Percentiles rank a stretch among this genome's conserved stretches.
Evolutionary conservation across 2,329 filamentous ascomycete genomes (phyloP).

Genomic region (Stagonosporopsis chrysanthemi): DNA sequence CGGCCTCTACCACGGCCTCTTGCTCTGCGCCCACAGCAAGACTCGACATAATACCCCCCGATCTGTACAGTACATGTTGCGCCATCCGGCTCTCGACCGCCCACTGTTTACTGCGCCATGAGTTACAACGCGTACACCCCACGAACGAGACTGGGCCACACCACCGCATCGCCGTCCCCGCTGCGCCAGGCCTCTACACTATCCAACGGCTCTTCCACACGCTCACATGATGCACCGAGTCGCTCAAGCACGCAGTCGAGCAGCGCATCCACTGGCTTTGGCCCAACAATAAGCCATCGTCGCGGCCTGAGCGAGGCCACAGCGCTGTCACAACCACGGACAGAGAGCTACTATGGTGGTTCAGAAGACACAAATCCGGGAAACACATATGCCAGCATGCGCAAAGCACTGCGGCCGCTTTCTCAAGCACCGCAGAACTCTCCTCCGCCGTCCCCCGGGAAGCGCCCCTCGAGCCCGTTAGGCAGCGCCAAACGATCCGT

Average conservation of each 20-base stretch:
- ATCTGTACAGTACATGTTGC: constrained; percentile 44
- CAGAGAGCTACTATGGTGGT: constrained; percentile 55
- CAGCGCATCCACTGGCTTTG: constrained; percentile 69
- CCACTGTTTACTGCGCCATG: constrained; percentile 38
- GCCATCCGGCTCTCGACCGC: constrained; percentile 28
- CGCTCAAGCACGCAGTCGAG: constrained; percentile 76
- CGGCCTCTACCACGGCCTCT: constrained; percentile 42
- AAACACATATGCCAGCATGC: constrained; percentile 73
- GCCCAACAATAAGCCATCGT: constrained; percentile 64
- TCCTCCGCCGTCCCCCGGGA: constrained; percentile 37
- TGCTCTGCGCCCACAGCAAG: constrained; percentile 21
- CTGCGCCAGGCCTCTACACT: constrained; percentile 72
- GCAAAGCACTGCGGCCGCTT: constrained; percentile 74
- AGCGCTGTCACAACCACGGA: constrained; percentile 60
- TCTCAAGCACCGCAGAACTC: constrained; percentile 44
- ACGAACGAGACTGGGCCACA: constrained; percentile 51
- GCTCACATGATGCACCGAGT: constrained; percentile 68
- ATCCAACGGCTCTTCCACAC: constrained; percentile 74
- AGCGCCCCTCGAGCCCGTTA: constrained; percentile 21
- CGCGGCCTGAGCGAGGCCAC: constrained; percentile 78
- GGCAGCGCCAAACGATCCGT: constrained; percentile 31
- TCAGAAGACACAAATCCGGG: constrained; percentile 60
- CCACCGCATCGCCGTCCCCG: constrained; percentile 53
- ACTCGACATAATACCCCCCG: constrained; percentile 18
- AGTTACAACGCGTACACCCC: constrained; percentile 46